These are phyloP conservation scores for Gentiana straminea DNA, from an alignment of 257 asterid genomes.

Conservation along the genomic window DNA sequence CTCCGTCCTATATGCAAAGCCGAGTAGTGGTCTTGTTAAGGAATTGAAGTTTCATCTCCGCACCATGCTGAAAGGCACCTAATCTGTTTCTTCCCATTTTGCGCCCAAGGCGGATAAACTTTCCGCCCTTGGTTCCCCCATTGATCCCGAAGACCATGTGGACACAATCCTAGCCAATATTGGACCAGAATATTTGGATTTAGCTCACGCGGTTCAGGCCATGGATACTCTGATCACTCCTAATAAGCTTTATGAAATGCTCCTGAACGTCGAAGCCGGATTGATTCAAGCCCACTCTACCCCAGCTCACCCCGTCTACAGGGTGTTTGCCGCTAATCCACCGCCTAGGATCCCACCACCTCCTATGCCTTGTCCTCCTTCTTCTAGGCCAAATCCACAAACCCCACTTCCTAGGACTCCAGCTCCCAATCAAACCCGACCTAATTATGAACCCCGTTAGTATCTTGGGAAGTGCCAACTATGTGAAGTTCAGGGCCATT, in stretches of 20 bases:
- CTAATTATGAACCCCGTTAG: no score
- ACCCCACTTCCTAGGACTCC: no score
- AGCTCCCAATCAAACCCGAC: no score
- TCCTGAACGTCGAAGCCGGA: background rate
- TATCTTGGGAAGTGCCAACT: no score
- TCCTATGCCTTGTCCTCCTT: no score
- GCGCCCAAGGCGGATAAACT: background rate
- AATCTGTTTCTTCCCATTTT: background rate
- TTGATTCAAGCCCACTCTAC: no score
- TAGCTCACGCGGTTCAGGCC: background rate
- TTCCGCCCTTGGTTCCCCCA: background rate
- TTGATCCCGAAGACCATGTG: conserved; percentile 3
- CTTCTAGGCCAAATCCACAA: no score
- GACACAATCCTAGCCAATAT: background rate
- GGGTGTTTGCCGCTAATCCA: no score
- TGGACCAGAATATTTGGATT: background rate
- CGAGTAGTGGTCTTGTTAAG: background rate
- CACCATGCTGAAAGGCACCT: background rate
- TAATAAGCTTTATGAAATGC: background rate
- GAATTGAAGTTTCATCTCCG: no score
- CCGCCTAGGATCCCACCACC: no score
- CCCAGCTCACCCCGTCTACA: no score
- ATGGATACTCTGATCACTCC: background rate
- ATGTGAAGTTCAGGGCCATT: no score
- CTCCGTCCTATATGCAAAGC: background rate